Evolutionary conservation across 495 filamentous ascomycete genomes (phyloP), one percentile per base, ranked within the genome.

Genomic region (Monascus purpureus): DNA sequence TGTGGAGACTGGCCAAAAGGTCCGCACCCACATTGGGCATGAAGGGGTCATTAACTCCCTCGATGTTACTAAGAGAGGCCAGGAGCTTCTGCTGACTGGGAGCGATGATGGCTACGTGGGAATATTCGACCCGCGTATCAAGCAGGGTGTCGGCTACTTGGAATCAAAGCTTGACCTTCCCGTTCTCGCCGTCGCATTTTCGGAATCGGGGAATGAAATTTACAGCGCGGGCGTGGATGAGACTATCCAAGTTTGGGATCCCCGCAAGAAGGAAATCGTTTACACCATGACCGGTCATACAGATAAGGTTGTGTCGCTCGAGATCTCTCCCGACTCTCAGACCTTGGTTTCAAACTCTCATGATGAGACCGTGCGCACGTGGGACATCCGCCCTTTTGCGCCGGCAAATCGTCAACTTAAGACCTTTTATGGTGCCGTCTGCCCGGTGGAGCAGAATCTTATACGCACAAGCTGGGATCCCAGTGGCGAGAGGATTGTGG

Each of bases 181-280:
- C 4, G 76, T 99, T 41, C 95, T 88, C 0, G 81, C 87, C 0
- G 77, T 96, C 0, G 84, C 88, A 3, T 54, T 95, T 5, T 78
- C 86, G 3, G 87, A 94, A 56, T 83, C 85, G 12, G 90, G 88
- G 11, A 94, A 90, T 49, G 92, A 99, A 57, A 70, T 99, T 5
- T 99, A 86, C 52, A 86, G 80, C 12, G 90, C 90, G 22, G 81
- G 86, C 7, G 95, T 99, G 35, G 90, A 96, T 52, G 93, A 95
- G 42, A 85, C 92, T 36, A 93, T 99, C 50, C 86, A 92, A 48
- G 82, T 90, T 5, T 99, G 88, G 84, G 92, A 99, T 57, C 54
- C 95, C 37, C 75, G 92, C 40, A 95, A 93, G 59, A 83, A 87
- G 49, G 73, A 73, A 0, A 70, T 93, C 1, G 73, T 80, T 6